Evolutionary conservation across 108 stramenopile genomes (phyloP).

Genomic region (Asterionellopsis glacialis): DNA sequence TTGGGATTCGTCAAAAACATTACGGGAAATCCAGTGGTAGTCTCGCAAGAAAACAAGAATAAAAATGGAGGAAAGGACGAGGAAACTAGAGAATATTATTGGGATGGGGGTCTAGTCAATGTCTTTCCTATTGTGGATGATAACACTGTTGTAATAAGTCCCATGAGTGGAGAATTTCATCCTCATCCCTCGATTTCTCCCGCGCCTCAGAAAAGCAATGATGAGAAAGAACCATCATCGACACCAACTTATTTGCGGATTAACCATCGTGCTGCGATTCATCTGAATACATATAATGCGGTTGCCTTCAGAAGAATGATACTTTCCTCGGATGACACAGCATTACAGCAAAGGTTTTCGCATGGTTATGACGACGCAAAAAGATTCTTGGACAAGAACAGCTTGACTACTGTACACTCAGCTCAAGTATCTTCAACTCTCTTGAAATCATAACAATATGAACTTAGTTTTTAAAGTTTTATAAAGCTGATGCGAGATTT

Average conservation of each 20-base stretch:
- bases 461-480: too few species aligned
- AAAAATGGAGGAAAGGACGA: not conserved
- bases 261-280: conserved; percentile 6
- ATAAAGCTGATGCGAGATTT: too few species aligned
- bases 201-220: conserved; percentile 6
- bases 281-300: conserved; percentile 15
- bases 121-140: conserved; percentile 55
- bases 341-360: conserved; percentile 27
- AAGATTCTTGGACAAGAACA: conserved; percentile 13
- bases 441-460: too few species aligned
- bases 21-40: conserved; percentile 11
- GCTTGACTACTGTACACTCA: conserved; percentile 10
- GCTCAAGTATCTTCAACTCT: not conserved
- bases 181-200: conserved; percentile 51
- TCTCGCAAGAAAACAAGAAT: not conserved
- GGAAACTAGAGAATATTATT: conserved; percentile 20
- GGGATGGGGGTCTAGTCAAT: conserved; percentile 65
- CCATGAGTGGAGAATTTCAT: conserved; percentile 36
- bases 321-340: conserved; percentile 30
- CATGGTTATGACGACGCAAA: conserved; percentile 44
- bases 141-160: conserved; percentile 49
- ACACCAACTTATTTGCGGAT: not conserved
- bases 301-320: conserved; percentile 22
- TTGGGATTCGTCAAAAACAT: conserved; percentile 43
- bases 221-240: conserved; percentile 1